Evolutionary conservation across 1,139 yeast genomes (phyloP).

Genomic region (Yamadazyma trypodendri): DNA sequence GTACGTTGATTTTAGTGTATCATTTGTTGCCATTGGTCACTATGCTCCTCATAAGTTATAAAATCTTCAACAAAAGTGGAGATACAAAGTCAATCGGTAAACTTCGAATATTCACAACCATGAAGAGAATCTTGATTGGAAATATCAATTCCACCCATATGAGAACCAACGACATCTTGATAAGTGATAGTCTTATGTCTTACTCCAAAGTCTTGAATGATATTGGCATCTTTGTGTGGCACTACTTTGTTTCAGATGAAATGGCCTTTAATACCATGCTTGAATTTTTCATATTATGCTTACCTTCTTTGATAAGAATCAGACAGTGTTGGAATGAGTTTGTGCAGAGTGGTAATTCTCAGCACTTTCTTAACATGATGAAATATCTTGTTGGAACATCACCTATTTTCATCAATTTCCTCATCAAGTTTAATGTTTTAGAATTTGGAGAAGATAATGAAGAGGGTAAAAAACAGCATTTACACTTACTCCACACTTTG

Average conservation of each 20-base stretch:
- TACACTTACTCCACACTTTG: constrained; percentile 11
- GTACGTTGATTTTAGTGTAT: constrained; percentile 13
- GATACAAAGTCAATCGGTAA: constrained; percentile 32
- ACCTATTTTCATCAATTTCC: constrained; percentile 55
- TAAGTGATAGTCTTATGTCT: constrained; percentile 81
- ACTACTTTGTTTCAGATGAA: constrained; percentile 26
- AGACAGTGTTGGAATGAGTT: constrained; percentile 80
- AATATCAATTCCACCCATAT: constrained; percentile 51
- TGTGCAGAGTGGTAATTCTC: constrained; percentile 42
- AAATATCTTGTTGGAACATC: constrained; percentile 70
- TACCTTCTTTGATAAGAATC: constrained; percentile 73
- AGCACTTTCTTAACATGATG: constrained; percentile 65
- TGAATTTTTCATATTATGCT: constrained; percentile 50
- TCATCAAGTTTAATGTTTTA: constrained; percentile 27
- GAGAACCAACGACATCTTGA: constrained; percentile 74
- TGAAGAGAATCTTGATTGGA: constrained; percentile 55
- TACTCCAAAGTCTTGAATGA: constrained; percentile 77
- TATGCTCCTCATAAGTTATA: constrained; percentile 17
- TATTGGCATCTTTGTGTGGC: constrained; percentile 47
- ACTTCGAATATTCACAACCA: constrained; percentile 44
- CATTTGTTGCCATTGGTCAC: constrained; percentile 22
- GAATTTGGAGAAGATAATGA: constrained; percentile 15
- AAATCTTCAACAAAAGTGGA: constrained; percentile 18
- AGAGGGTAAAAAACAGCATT: constrained; percentile 13
- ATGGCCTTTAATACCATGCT: constrained; percentile 29